phyloP scores from a whole-genome alignment of 2,329 filamentous ascomycete genomes.

The Botrytis squamosa region DNA sequence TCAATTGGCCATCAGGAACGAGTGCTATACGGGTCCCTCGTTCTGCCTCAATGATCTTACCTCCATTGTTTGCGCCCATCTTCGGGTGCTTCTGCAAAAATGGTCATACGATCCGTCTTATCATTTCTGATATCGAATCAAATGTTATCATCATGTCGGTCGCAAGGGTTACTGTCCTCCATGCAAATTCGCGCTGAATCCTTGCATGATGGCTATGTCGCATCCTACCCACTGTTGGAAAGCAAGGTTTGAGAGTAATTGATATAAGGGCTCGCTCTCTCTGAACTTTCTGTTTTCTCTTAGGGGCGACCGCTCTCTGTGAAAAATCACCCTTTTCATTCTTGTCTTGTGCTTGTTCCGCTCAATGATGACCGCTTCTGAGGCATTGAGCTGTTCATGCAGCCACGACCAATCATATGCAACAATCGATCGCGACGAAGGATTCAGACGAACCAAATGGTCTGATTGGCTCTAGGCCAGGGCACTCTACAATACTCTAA shows the following conservation, averaged over 20 bases:
- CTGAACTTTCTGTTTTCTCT: background rate
- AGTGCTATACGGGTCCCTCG: background rate
- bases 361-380: background rate
- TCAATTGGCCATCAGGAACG: background rate
- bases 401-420: conserved; percentile 7
- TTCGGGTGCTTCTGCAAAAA: conserved; percentile 1
- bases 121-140: conserved; percentile 9
- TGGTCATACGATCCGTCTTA: conserved; percentile 7
- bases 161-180: conserved; percentile 5
- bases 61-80: background rate
- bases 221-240: conserved; percentile 9
- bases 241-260: background rate
- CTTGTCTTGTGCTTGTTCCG: background rate
- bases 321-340: background rate
- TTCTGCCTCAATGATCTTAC: conserved; percentile 12
- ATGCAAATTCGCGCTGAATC: conserved; percentile 2
- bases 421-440: background rate
- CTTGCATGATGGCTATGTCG: conserved; percentile 8
- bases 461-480: conserved; percentile 6
- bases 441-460: background rate
- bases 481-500: background rate
- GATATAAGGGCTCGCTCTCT: background rate
- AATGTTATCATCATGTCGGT: background rate
- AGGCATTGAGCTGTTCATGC: conserved; percentile 13
- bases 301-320: background rate